Percentiles rank a stretch among this genome's conserved stretches.
These are phyloP conservation scores for Holtermanniella nyarrowii DNA, from an alignment of 768 basidiomycete species.

Conservation along the genomic window DNA sequence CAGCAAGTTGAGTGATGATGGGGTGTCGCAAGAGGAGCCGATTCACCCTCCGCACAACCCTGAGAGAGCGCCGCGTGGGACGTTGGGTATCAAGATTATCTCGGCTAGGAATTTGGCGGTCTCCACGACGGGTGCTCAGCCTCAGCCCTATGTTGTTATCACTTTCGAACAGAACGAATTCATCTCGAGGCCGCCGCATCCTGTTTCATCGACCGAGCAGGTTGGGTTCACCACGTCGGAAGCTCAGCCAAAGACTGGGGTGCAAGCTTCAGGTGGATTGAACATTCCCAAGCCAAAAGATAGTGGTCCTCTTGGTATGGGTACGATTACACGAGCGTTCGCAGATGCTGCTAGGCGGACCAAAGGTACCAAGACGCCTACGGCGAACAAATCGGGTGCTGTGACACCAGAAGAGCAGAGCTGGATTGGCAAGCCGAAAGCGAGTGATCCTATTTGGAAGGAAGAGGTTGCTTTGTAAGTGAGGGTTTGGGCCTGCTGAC, in stretches of 20 bases:
- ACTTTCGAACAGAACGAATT: slow-evolving; percentile 99
- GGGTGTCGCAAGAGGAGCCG: not conserved
- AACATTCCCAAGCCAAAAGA: slow-evolving; percentile 14
- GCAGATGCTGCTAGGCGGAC: slow-evolving; percentile 39
- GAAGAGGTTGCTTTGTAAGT: slow-evolving; percentile 96
- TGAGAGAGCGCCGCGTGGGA: slow-evolving; percentile 43
- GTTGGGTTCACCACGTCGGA: slow-evolving; percentile 34
- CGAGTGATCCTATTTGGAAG: slow-evolving; percentile 92
- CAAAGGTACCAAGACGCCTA: slow-evolving; percentile 12
- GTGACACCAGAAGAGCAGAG: slow-evolving; percentile 28
- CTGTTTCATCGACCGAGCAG: slow-evolving; percentile 17
- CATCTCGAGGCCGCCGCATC: slow-evolving; percentile 53
- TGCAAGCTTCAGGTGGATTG: not conserved
- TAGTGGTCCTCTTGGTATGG: slow-evolving; percentile 32
- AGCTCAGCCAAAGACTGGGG: slow-evolving; percentile 16
- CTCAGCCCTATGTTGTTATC: slow-evolving; percentile 70
- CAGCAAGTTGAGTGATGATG: slow-evolving; percentile 21
- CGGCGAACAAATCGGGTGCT: slow-evolving; percentile 18
- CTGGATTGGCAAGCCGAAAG: slow-evolving; percentile 32
- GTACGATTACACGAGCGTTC: slow-evolving; percentile 36
- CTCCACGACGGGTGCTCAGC: slow-evolving; percentile 47
- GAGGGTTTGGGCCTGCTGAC: not conserved
- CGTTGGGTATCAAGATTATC: slow-evolving; percentile 93
- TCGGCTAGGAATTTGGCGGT: slow-evolving; percentile 75
- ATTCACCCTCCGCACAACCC: slow-evolving; percentile 10